phyloP scores from a whole-genome alignment of 306 rosid species.

The Biancaea sappan region DNA sequence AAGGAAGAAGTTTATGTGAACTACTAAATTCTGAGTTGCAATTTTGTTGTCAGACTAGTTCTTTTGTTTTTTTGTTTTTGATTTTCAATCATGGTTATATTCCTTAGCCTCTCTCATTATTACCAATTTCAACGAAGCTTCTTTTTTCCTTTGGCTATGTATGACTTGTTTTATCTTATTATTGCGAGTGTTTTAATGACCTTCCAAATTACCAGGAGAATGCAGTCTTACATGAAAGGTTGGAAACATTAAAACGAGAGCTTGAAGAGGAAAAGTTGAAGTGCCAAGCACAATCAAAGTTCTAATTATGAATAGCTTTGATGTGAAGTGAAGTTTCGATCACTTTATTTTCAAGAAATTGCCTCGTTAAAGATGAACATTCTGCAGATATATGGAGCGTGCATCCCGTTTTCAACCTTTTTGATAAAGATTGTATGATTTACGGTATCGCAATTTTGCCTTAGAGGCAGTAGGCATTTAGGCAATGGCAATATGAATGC shows the following conservation, averaged over 20 bases:
- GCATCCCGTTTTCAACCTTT: conserved; percentile 21
- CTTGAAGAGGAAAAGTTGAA: conserved; percentile 21
- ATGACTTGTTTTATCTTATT: conserved; percentile 10
- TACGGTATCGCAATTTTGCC: conserved; percentile 21
- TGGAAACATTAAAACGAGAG: conserved; percentile 24
- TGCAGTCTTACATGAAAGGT: conserved; percentile 13
- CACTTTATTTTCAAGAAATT: conserved; percentile 15
- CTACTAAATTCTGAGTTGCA: background rate
- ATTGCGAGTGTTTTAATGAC: conserved; percentile 27
- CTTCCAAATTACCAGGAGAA: conserved; percentile 21
- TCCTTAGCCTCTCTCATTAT: background rate
- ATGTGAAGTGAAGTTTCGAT: background rate
- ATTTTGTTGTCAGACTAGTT: background rate
- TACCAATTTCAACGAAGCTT: background rate
- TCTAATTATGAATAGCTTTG: conserved; percentile 23
- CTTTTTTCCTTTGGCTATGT: conserved; percentile 8
- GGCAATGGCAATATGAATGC: conserved; percentile 21
- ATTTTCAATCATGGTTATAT: background rate
- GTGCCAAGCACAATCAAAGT: background rate
- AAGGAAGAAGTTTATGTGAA: conserved; percentile 6
- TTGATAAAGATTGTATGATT: conserved; percentile 8
- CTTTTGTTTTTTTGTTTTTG: background rate
- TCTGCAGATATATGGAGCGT: conserved; percentile 19
- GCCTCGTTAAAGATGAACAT: conserved; percentile 11
- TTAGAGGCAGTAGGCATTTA: conserved; percentile 1